Base-by-base conservation (phyloP, 2,329 filamentous ascomycete genomes). In the Aureobasidium sp. region DNA sequence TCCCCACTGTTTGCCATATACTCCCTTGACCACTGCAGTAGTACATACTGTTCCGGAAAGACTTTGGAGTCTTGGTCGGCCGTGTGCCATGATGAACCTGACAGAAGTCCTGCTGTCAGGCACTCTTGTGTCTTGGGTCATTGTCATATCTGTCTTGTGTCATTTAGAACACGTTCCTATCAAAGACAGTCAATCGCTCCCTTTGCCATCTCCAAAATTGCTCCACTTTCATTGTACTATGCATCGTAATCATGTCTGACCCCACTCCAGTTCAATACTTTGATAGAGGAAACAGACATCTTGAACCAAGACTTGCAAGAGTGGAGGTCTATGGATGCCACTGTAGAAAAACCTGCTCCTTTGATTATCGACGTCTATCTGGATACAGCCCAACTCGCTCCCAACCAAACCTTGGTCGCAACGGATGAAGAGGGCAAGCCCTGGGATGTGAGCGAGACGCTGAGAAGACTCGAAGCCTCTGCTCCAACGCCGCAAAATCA, bases 281-380 rank as follows among this genome's bases (percentile, higher is more conserved):
- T 95, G 60, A 85, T 95, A 39, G 87, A 95, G 62, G 93, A 98
- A 62, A 91, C 91, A 58, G 88, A 95, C 64, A 83, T 87, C 56
- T 90, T 95, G 64, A 78, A 80, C 63, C 85, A 94, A 59, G 86
- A 93, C 59, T 79, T 97, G 58, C 79, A 79, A 61, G 77, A 81
- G 55, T 98, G 90, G 90, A 91, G 85, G 69, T 79, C 75, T 40
- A 87, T 86, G 65, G 86, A 91, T 66, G 81, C 86, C 56, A 79
- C 86, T 58, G 82, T 88, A 47, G 85, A 86, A 62, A 82, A 80
- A 55, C 93, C 93, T 30, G 85, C 87, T 32, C 85, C 90, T 3
- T 75, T 98, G 66, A 80, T 94, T 59, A 88, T 98, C 64, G 93
- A 98, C 70, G 86, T 90, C 19, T 58, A 56, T 29, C 29, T 58